Conservation (phyloP, 2,329 filamentous ascomycete genomes). For the Curvularia eragrostidis region DNA sequence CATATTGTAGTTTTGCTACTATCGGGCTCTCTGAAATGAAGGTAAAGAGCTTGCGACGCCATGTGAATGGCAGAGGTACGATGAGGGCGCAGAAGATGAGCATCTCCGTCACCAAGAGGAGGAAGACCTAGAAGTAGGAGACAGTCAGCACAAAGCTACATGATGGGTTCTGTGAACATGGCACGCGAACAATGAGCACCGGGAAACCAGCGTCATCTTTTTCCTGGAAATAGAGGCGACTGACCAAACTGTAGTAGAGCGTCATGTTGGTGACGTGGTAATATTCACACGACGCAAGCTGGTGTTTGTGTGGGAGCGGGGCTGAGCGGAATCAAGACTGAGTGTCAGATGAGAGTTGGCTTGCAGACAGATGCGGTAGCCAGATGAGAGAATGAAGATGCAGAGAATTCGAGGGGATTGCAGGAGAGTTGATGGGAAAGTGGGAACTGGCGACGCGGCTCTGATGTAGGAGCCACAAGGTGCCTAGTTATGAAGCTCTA, state of each 20-base stretch:
- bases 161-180: conserved; percentile 5
- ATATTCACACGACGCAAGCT: conserved; percentile 24
- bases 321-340: conserved; percentile 20
- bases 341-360: conserved; percentile 7
- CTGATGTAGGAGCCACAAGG: conserved; percentile 30
- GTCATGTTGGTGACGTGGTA: conserved; percentile 63
- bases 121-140: conserved; percentile 70
- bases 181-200: conserved; percentile 16
- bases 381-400: conserved; percentile 7
- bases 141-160: conserved; percentile 38
- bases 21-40: conserved; percentile 91
- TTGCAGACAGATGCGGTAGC: conserved; percentile 1
- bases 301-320: conserved; percentile 33
- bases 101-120: conserved; percentile 85
- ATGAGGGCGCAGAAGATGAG: conserved; percentile 78
- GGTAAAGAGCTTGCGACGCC: conserved; percentile 86
- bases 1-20: conserved; percentile 94
- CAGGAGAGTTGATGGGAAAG: conserved; percentile 25
- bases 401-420: conserved; percentile 13
- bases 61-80: conserved; percentile 84
- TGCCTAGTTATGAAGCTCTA: conserved; percentile 44
- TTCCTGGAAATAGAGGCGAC: background rate
- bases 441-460: conserved; percentile 24
- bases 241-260: conserved; percentile 72
- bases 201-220: background rate